Conservation (phyloP, 192 early-diverging fungal genomes). For the Coemansia sp. region DNA sequence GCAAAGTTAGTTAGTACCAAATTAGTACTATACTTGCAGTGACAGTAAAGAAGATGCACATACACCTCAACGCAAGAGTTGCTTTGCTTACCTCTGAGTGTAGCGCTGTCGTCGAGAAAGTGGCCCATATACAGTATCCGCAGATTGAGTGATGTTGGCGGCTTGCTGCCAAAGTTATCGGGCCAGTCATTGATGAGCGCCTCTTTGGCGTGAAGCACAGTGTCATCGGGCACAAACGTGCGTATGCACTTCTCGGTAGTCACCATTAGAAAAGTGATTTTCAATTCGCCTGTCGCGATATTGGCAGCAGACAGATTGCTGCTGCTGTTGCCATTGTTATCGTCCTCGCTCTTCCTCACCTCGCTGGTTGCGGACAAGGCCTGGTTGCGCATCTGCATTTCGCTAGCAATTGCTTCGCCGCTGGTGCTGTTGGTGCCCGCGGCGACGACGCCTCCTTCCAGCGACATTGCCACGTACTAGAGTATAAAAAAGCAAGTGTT, state of each 20-base stretch:
- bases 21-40: not conserved
- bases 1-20: not conserved
- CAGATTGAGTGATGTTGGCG: slow-evolving; percentile 28
- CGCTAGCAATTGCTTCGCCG: not conserved
- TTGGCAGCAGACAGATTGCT: slow-evolving; percentile 1
- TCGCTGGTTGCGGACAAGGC: not conserved
- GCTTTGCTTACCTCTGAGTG: slow-evolving; percentile 29
- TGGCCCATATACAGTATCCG: slow-evolving; percentile 45
- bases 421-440: slow-evolving; percentile 1
- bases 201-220: slow-evolving; percentile 38
- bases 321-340: slow-evolving; percentile 16
- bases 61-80: not conserved
- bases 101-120: slow-evolving; percentile 41
- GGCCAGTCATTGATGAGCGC: slow-evolving; percentile 42
- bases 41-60: not conserved
- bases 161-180: slow-evolving; percentile 36
- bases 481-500: not conserved
- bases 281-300: slow-evolving; percentile 18
- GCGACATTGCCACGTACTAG: not conserved
- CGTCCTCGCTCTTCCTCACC: slow-evolving; percentile 6
- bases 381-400: slow-evolving; percentile 11
- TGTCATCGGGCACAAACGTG: slow-evolving; percentile 30
- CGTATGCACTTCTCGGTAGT: slow-evolving; percentile 30
- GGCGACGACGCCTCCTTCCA: not conserved
- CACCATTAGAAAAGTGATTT: slow-evolving; percentile 41